Evolutionary conservation across 31 red algal species (phyloP), one percentile per base, ranked within the genome.

Genomic region (Endocladia muricata): DNA sequence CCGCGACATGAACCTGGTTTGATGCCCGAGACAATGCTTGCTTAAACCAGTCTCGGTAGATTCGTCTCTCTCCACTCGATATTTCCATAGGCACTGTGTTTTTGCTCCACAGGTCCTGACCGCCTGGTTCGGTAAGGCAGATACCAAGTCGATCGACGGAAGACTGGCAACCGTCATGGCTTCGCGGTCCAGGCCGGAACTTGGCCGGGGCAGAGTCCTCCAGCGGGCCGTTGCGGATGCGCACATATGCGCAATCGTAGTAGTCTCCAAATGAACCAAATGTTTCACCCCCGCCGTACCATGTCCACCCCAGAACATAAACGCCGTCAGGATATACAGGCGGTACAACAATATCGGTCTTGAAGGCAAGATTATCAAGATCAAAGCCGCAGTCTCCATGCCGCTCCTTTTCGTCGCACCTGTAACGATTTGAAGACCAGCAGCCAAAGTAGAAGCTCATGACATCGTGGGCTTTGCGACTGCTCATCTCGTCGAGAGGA

Each of bases 221-320:
- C 38, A 76, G 30, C 11, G 31, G 37, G 2, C 89, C 89, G 6
- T 81, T 81, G 57, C 72, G 68, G 23, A 92, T 52, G 13, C 67
- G 69, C 5, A 92, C 57, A 32, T 72, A 84, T 26, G 75, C 58
- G 75, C 89, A 92, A 39, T 78, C 73, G 43, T 85, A 86, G 65
- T 92, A 92, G 38, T 92, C 89, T 47, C 89, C 89, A 81, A 85
- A 92, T 33, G 61, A 63, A 3, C 89, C 80, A 40, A 70, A 78
- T 4, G 61, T 73, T 60, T 89, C 52, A 2, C 60, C 40, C 33
- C 70, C 79, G 1, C 88, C 88, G 58, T 91, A 91, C 88, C 88
- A 91, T 22, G 79, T 54, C 61, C 61, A 91, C 34, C 88, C 88
- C 19, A 91, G 73, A 64, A 91, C 79, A 57, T 91, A 91, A 31